Evolutionary conservation across 2,329 filamentous ascomycete genomes (phyloP).

Genomic region (Lithohypha guttulata): DNA sequence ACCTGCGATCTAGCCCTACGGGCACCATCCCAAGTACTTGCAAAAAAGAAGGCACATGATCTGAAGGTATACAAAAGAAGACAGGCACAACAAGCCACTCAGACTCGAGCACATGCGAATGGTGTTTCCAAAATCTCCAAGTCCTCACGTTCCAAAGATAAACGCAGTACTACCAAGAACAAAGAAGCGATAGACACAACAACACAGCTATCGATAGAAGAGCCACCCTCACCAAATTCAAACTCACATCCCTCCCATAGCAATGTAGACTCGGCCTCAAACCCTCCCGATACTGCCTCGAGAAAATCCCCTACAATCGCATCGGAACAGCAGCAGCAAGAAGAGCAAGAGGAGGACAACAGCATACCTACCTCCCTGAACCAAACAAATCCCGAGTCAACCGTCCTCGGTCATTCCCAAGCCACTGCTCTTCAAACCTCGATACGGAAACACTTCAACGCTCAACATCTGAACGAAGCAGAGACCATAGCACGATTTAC

Average conservation of each 20-base stretch:
- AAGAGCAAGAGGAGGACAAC: neutral
- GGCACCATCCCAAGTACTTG: conserved; percentile 35
- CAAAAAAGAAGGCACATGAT: conserved; percentile 23
- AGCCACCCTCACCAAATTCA: conserved; percentile 10
- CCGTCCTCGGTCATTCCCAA: conserved; percentile 4
- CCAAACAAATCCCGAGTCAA: conserved; percentile 1
- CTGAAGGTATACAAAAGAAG: conserved; percentile 16
- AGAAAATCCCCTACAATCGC: conserved; percentile 7
- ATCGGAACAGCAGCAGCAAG: neutral
- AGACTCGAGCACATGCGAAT: conserved; percentile 7
- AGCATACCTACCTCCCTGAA: conserved; percentile 1
- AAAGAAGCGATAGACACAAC: conserved; percentile 6
- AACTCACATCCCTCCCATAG: conserved; percentile 6
- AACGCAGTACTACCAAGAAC: conserved; percentile 2
- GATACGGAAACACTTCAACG: conserved; percentile 39
- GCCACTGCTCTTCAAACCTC: conserved; percentile 27
- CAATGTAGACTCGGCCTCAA: conserved; percentile 9
- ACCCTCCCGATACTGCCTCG: conserved; percentile 8
- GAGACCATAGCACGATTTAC: conserved; percentile 38
- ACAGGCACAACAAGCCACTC: conserved; percentile 5
- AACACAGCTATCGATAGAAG: conserved; percentile 11
- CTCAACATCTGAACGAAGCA: conserved; percentile 35
- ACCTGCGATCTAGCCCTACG: conserved; percentile 35
- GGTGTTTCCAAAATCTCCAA: conserved; percentile 7
- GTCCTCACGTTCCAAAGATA: conserved; percentile 11